Base-by-base conservation (phyloP, 352 stramenopile species). In the Pythium myriotylum region DNA sequence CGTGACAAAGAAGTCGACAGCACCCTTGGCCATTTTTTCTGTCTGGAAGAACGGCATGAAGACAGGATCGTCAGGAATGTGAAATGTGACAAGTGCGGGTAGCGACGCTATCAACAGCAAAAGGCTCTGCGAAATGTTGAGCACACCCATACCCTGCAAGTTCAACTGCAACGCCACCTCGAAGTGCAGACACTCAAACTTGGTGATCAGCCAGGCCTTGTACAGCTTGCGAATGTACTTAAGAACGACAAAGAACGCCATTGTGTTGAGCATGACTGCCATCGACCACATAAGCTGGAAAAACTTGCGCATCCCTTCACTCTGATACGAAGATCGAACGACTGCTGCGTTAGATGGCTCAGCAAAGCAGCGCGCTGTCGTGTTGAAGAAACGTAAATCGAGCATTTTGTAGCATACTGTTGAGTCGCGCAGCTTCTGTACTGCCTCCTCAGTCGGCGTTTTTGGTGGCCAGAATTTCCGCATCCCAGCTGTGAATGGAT, bases 191-290 rank as follows among this genome's bases (percentile, higher is more conserved):
- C 68, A 67, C 42, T 73, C 70, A 39, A 77, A 84, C 7, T 50
- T 22, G 2, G 74, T 84, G 23, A 72, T 54, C 20, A 48, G 46
- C 54, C 59, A 76, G 6, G 74, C 74, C 12, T 70, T 67, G 23
- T 57, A 24, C 2, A 81, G 59, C 49, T 79, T 77, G 52, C 68
- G 63, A 8, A 81, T 60, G 51, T 84, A 84, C 62, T 77, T 84
- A 58, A 77, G 49, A 27, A 84, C 62, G 41, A 81, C 39, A 2
- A 71, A 57, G 19, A 72, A 53, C 16, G 72, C 72, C 47, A 84
- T 76, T 7, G 74, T 81, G 59, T 84, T 84, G 60, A 84, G 74
- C 67, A 79, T 66, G 22, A 79, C 42, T 4, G 60, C 51, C 57
- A 79, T 66, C 10, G 74, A 77, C 72, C 72, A 84, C 39, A 62